Base-by-base conservation (phyloP, 2,329 filamentous ascomycete genomes). In the Pseudocercospora eumusae region DNA sequence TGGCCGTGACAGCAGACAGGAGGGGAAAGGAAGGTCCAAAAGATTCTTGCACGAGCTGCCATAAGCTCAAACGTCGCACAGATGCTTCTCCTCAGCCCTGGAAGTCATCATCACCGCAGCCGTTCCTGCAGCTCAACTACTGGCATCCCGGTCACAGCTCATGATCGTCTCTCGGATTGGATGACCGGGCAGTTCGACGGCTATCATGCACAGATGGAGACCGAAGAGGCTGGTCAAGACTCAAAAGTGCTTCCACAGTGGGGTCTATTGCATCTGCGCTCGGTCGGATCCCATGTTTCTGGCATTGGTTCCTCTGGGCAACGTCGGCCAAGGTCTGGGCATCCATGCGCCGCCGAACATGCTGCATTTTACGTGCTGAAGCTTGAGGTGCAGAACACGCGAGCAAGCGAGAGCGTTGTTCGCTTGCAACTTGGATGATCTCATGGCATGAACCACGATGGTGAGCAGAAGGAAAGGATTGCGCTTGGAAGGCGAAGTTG, bases 271-370 rank as follows among this genome's bases (percentile, higher is more conserved):
- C 47, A 28, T 52, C 20, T 25, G 23, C 20, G 42, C 15, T 50
- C 47, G 20, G 47, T 25, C 11, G 47, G 13, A 25, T 52, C 15
- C 21, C 21, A 52, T 52, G 47, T 31, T 52, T 52, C 21, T 25
- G 47, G 21, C 20, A n/a, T 27, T 52, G 47, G 47, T 52, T 10
- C 13, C 21, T 25, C 47, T 52, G 21, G 47, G 47, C 47, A 52
- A 31, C 47, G 47, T 25, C 25, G 21, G 47, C 47, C 47, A 52
- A 52, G 47, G 47, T 25, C 47, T 52, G 23, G 47, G 47, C 47
- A 52, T 33, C 11, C 31, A 33, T 5, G 31, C 31, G 31, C 31
- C 13, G 31, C 21, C 45, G 45, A 28, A 10, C 10, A 11, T 47
- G 9, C 44, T 21, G 44, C 7, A 13, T 47, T 15, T 31, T 25